A percentile compares a stretch with the other conserved stretches of the same genome.
Evolutionary conservation across 306 rosid genomes (phyloP).

Genomic region (Fragaria vesca): DNA sequence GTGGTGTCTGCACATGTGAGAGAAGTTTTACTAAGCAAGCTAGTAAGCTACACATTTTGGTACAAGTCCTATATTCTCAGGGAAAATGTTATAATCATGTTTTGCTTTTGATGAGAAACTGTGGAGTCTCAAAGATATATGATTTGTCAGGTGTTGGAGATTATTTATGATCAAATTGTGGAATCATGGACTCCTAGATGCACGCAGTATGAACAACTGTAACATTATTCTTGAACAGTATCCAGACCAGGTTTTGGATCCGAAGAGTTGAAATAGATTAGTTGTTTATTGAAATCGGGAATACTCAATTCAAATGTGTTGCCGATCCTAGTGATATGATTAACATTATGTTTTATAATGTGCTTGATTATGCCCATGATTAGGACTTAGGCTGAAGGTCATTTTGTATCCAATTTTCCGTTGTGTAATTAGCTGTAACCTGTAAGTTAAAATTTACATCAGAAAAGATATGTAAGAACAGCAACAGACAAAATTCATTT

Average conservation of each 20-base stretch:
- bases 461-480: background rate
- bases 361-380: background rate
- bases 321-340: background rate
- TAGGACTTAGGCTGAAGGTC: background rate
- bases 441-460: background rate
- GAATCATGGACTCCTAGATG: conserved; percentile 70
- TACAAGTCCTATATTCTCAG: background rate
- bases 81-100: background rate
- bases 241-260: conserved; percentile 40
- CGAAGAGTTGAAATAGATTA: conserved; percentile 28
- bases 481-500: background rate
- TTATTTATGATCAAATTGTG: conserved; percentile 63
- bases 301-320: background rate
- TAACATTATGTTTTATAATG: background rate
- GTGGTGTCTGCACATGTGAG: background rate
- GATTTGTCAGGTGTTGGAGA: conserved; percentile 72
- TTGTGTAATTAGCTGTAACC: background rate
- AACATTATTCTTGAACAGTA: conserved; percentile 45
- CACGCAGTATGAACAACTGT: conserved; percentile 44
- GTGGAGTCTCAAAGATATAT: background rate
- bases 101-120: background rate
- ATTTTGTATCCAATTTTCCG: background rate
- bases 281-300: background rate
- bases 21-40: background rate
- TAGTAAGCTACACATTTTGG: background rate